Base-by-base conservation (phyloP, 2,329 filamentous ascomycete genomes). In the Xylariaceae sp. region DNA sequence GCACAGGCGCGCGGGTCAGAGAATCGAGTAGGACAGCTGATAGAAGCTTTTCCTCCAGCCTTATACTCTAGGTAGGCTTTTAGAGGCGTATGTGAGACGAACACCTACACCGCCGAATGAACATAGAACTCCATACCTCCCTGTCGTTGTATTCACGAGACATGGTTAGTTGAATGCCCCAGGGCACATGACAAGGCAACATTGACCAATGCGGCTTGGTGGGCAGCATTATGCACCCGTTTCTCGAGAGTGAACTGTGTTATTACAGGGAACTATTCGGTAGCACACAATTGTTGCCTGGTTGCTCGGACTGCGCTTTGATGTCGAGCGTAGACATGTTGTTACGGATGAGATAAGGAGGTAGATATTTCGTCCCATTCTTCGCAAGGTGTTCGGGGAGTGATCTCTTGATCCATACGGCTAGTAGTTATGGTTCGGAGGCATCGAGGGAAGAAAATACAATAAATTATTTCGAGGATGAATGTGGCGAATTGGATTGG, bases 381-480 rank as follows among this genome's bases (percentile, higher is more conserved):
- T n/a, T n/a, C n/a, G n/a, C n/a, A n/a, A n/a, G n/a, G n/a, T n/a
- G n/a, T n/a, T n/a, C n/a, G n/a, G n/a, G n/a, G n/a, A n/a, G n/a
- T n/a, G n/a, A n/a, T n/a, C n/a, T n/a, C n/a, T n/a, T n/a, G 47
- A 36, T 56, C 41, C 29, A 36, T 57, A 53, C 43, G 54, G 54
- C 48, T 53, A 40, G 48, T n/a, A n/a, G n/a, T n/a, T n/a, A n/a
- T n/a, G n/a, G n/a, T n/a, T n/a, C n/a, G n/a, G n/a, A n/a, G n/a
- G n/a, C n/a, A n/a, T 39, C 37, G 26, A 51, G 39, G 31, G 19
- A 40, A 19, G 40, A 47, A 46, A 43, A 57, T 45, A 29, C 12
- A 16, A 28, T 23, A 43, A 14, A 37, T 46, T n/a, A n/a, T n/a
- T n/a, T n/a, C n/a, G n/a, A n/a, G n/a, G n/a, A n/a, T n/a, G n/a